Base-by-base conservation (phyloP, 2,329 filamentous ascomycete genomes). In the Biscogniauxia mediterranea region DNA sequence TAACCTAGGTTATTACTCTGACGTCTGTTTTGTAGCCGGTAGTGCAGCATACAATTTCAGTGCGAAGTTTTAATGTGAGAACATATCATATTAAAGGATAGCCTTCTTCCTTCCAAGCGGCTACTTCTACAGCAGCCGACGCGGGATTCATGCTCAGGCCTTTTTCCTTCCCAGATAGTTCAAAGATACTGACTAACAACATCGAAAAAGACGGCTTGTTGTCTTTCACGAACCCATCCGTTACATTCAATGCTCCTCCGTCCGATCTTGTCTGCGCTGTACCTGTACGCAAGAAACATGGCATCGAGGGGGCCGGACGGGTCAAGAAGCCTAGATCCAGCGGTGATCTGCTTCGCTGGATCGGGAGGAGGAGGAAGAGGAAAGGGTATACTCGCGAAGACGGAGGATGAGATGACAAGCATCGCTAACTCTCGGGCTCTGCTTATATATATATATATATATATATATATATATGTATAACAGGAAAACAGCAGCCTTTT, bases 361-460 rank as follows among this genome's bases (percentile, higher is more conserved):
- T 62, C 55, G 9, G 60, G n/a, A n/a, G n/a, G n/a, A n/a, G n/a
- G n/a, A n/a, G n/a, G n/a, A n/a, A n/a, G 62, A 1, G 62, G 62
- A 46, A 58, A 60, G 26, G 62, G 62, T 26, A 9, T 62, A 28
- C 62, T 64, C 19, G 56, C 62, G 52, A 56, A 64, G 17, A 25
- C 20, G 52, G 77, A 80, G 5, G 73, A 76, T 1, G 79, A 81
- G 55, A 82, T 77, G 19, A 81, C 75, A 8, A 81, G 66, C 59
- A 74, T 71, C n/a, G 82, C 70, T 0, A 67, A 71, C 1, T 67
- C 57, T 74, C 74, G 17, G n/a, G n/a, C n/a, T n/a, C n/a, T n/a
- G n/a, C n/a, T n/a, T n/a, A n/a, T n/a, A n/a, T n/a, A n/a, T n/a
- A n/a, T n/a, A n/a, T n/a, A n/a, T n/a, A n/a, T n/a, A n/a, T n/a